Conservation (phyloP, 1,284 basidiomycete genomes). For the Tremellales sp. region DNA sequence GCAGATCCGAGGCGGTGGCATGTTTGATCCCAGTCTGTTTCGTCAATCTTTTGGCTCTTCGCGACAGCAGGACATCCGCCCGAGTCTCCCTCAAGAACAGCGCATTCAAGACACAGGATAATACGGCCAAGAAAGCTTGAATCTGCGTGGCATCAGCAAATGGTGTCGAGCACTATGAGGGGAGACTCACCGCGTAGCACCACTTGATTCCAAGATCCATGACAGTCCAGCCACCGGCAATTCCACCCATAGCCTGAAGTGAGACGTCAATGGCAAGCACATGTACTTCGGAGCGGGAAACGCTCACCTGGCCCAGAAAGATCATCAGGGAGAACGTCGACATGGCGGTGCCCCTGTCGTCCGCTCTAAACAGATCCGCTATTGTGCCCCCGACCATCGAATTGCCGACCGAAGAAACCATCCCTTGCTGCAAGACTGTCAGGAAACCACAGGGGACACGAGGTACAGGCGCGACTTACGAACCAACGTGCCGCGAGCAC, state of each 20-base stretch:
- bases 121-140: constrained; percentile 28
- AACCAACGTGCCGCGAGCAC: constrained; percentile 43
- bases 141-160: too few species aligned
- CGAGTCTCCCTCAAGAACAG: constrained; percentile 46
- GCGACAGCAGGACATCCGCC: constrained; percentile 50
- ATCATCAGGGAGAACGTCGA: constrained; percentile 46
- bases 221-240: constrained; percentile 30
- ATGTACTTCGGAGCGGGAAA: neutral
- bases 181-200: constrained; percentile 35
- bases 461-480: constrained; percentile 14
- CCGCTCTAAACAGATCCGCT: constrained; percentile 44
- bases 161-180: too few species aligned
- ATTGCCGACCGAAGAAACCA: constrained; percentile 34
- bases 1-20: constrained; percentile 38
- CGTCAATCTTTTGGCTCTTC: constrained; percentile 43
- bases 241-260: constrained; percentile 21
- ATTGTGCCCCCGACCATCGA: constrained; percentile 45
- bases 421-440: constrained; percentile 29
- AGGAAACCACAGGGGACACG: neutral
- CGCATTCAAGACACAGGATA: constrained; percentile 31
- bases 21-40: constrained; percentile 45
- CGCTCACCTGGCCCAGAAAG: constrained; percentile 43
- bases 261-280: neutral
- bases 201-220: constrained; percentile 31
- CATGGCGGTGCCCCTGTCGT: constrained; percentile 47